A percentile compares a stretch with the other conserved stretches of the same genome.
phyloP scores from a whole-genome alignment of 768 basidiomycete species.

The Hirschioporus abietinus region DNA sequence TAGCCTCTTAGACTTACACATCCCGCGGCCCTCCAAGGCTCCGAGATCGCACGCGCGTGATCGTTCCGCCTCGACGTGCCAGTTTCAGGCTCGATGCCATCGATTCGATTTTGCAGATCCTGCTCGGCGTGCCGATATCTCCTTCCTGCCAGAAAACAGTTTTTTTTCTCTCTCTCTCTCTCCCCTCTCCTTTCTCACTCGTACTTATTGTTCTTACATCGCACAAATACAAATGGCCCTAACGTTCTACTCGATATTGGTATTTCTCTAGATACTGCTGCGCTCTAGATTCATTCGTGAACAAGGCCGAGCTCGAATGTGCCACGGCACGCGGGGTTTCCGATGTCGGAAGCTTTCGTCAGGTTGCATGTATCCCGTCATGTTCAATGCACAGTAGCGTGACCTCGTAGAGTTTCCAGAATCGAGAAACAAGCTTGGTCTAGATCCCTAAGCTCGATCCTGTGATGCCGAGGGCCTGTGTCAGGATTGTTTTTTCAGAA shows the following conservation, averaged over 20 bases:
- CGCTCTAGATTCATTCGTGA: neutral
- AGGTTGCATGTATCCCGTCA: neutral
- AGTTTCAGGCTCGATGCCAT: neutral
- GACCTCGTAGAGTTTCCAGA: neutral
- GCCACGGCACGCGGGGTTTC: neutral
- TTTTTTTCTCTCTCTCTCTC: neutral
- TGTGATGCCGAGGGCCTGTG: neutral
- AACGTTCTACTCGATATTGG: neutral
- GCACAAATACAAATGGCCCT: neutral
- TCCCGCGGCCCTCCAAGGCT: neutral
- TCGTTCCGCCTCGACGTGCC: no score
- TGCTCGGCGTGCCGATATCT: neutral
- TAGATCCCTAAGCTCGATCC: no score
- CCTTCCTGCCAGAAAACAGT: neutral
- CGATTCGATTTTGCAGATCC: neutral
- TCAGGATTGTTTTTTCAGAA: neutral
- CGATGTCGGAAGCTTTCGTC: neutral
- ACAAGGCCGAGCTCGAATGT: neutral
- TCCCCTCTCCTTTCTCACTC: neutral
- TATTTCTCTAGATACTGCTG: neutral
- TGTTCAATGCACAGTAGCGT: neutral
- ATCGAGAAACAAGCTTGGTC: neutral
- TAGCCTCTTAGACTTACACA: neutral
- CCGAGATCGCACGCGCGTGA: neutral
- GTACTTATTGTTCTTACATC: neutral